Percentiles rank a stretch among this genome's conserved stretches.
These are phyloP conservation scores for Botrytis medusae DNA, from an alignment of 2,329 filamentous ascomycete species.

Conservation along the genomic window DNA sequence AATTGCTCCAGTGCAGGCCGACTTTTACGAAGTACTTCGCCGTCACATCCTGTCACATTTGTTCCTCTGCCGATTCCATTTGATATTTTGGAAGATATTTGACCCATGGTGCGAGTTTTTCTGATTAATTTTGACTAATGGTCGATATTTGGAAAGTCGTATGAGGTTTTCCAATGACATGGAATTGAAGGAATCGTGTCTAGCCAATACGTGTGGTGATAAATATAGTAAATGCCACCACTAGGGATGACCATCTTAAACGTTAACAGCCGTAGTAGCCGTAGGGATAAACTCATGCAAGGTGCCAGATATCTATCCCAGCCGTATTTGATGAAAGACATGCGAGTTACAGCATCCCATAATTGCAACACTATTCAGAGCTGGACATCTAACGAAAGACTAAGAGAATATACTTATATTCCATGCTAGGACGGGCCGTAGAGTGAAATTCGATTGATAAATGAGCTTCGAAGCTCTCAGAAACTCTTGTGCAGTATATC, in stretches of 20 bases:
- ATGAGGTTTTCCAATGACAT: neutral
- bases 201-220: neutral
- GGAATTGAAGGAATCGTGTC: accelerated
- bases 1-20: neutral
- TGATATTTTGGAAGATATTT: neutral
- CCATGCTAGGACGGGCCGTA: too few species aligned
- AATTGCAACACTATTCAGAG: neutral
- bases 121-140: accelerated
- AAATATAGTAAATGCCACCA: neutral
- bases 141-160: neutral
- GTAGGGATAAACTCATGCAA: neutral
- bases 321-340: neutral
- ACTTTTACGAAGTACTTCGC: neutral
- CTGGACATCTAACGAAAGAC: neutral
- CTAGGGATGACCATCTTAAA: neutral
- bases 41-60: neutral
- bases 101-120: neutral
- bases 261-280: neutral
- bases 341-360: neutral
- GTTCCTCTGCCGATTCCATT: too few species aligned
- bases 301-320: neutral
- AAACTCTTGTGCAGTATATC: neutral
- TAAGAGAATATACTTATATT: neutral
- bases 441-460: too few species aligned
- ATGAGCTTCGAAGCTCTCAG: neutral